A percentile compares a stretch with the other conserved stretches of the same genome.
Evolutionary conservation across 495 filamentous ascomycete species (phyloP).

Genomic region (Melanomma pulvis-pyrius): DNA sequence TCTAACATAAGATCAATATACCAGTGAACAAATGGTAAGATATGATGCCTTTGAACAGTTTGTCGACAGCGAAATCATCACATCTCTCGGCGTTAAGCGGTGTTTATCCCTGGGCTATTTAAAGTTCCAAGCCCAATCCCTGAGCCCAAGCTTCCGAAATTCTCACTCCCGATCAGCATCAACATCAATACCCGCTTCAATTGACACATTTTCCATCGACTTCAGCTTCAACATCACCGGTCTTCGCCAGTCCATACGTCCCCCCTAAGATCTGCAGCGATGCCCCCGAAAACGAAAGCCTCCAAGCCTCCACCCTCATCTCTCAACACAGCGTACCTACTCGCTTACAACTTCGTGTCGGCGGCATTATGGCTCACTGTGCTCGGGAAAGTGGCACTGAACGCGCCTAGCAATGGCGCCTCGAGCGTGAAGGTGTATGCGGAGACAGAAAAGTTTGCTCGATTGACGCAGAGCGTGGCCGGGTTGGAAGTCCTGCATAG

Average conservation of each 20-base stretch:
- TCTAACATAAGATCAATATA: not conserved
- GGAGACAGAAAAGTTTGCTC: conserved; percentile 64
- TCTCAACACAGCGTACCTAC: conserved; percentile 13
- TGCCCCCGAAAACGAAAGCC: not conserved
- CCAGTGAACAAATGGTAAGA: not conserved
- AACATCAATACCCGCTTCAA: not conserved
- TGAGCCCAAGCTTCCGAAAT: not conserved
- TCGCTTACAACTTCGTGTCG: conserved; percentile 74
- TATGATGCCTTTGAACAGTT: not conserved
- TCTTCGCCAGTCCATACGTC: not conserved
- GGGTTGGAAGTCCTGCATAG: conserved; percentile 82
- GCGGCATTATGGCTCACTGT: conserved; percentile 75
- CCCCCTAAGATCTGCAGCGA: not conserved
- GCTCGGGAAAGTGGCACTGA: conserved; percentile 60
- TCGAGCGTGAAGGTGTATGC: conserved; percentile 56
- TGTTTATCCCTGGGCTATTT: too few relatives aligned
- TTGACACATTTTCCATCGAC: too few relatives aligned
- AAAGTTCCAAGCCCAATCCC: too few relatives aligned
- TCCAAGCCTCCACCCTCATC: not conserved
- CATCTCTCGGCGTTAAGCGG: too few relatives aligned
- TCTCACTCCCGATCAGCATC: not conserved
- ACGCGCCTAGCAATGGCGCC: conserved; percentile 35
- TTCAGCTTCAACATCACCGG: not conserved
- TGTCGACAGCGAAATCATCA: too few relatives aligned
- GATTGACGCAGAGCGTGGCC: conserved; percentile 81